These are phyloP conservation scores for Scedosporium aurantiacum DNA, from an alignment of 2,329 filamentous ascomycete genomes.

Conservation along the genomic window DNA sequence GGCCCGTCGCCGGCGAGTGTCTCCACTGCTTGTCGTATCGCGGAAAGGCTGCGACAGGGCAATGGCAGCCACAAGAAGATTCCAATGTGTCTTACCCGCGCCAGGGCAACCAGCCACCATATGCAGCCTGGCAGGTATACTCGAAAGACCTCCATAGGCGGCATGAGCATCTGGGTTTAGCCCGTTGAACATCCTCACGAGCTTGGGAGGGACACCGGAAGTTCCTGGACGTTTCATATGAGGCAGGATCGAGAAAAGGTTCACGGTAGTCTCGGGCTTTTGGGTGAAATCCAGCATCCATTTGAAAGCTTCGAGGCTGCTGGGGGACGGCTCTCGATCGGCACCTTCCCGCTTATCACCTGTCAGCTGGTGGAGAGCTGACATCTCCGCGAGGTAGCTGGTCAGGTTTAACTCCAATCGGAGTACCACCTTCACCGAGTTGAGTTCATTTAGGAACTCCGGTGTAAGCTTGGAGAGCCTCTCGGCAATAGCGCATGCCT, in stretches of 20 bases:
- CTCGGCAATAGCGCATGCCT: neutral
- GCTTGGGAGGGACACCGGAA: constrained; percentile 12
- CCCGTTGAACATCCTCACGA: constrained; percentile 18
- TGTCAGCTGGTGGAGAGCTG: constrained; percentile 6
- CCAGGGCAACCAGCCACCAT: constrained; percentile 36
- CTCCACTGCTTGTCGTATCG: neutral
- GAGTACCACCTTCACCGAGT: constrained; percentile 2
- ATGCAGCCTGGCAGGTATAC: constrained; percentile 30
- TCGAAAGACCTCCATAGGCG: constrained; percentile 22
- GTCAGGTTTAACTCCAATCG: constrained; percentile 2
- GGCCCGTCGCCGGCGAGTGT: constrained; percentile 7
- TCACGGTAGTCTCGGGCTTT: constrained; percentile 11
- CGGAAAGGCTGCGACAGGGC: constrained; percentile 15
- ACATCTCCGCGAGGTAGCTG: constrained; percentile 9
- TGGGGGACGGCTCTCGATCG: neutral
- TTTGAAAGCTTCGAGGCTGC: constrained; percentile 16
- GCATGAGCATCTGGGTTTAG: constrained; percentile 27
- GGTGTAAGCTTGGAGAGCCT: neutral
- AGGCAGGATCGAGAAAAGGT: constrained; percentile 19
- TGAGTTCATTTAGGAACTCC: neutral
- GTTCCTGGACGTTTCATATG: constrained; percentile 21
- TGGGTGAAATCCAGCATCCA: constrained; percentile 21
- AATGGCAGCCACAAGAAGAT: constrained; percentile 27
- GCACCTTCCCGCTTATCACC: neutral
- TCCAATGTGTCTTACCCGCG: constrained; percentile 36